A percentile compares a stretch with the other conserved stretches of the same genome.
Conservation (phyloP, 139 green algal species). For the Ettlia oleoabundans region DNA sequence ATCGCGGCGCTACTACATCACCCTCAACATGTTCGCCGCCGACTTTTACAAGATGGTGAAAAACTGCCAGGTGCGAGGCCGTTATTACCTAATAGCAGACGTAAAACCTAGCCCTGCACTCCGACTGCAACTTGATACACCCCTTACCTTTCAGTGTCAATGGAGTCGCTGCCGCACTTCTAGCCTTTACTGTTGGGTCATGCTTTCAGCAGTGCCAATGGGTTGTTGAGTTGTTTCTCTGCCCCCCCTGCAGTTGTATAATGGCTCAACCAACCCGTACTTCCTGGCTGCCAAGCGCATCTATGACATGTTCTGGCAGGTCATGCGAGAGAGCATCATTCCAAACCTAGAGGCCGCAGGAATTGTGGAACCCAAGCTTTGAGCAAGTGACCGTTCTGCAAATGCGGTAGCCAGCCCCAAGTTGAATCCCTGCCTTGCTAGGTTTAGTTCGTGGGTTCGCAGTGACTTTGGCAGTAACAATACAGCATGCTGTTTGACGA, state of each 20-base stretch:
- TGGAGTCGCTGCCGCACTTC: background rate
- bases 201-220: too few species aligned
- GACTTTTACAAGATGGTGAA: conserved; percentile 39
- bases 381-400: background rate
- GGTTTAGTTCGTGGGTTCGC: too few species aligned
- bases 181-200: background rate
- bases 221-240: too few species aligned
- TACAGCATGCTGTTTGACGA: too few species aligned
- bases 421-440: background rate
- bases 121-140: too few species aligned
- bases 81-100: too few species aligned
- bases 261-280: conserved; percentile 18
- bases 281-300: conserved; percentile 27
- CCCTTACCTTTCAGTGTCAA: too few species aligned
- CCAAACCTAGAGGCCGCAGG: conserved; percentile 16
- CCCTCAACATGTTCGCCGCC: conserved; percentile 93
- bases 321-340: conserved; percentile 17
- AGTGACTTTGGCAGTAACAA: too few species aligned
- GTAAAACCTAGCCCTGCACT: too few species aligned
- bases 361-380: conserved; percentile 33
- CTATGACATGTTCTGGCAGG: conserved; percentile 17
- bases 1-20: conserved; percentile 81
- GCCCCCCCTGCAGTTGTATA: conserved; percentile 15
- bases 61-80: conserved; percentile 21
- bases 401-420: background rate